Conservation (phyloP, 2,329 filamentous ascomycete genomes). For the Arthrobotrys pseudoclavata region DNA sequence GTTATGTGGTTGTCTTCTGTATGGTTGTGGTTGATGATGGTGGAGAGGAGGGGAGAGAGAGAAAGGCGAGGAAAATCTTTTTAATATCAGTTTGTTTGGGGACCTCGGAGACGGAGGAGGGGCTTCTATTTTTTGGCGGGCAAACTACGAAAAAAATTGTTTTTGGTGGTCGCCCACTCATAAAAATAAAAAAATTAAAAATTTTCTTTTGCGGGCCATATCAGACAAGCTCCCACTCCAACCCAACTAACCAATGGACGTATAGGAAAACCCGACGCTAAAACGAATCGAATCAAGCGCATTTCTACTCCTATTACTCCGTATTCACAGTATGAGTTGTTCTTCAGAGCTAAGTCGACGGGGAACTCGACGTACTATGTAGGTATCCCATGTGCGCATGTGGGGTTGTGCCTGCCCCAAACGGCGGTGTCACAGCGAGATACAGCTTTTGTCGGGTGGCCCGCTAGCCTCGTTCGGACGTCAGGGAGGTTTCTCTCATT, state of each 20-base stretch:
- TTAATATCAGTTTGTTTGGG: constrained; percentile 23
- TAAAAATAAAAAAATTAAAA: constrained; percentile 25
- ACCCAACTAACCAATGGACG: no score
- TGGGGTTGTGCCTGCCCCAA: constrained; percentile 23
- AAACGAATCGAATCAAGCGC: constrained; percentile 29
- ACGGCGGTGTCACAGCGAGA: constrained; percentile 4
- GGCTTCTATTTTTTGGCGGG: constrained; percentile 18
- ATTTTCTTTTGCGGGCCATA: constrained; percentile 23
- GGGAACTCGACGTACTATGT: constrained; percentile 22
- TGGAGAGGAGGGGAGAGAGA: constrained; percentile 27
- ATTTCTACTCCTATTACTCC: background rate
- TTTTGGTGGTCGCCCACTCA: constrained; percentile 22
- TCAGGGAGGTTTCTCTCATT: constrained; percentile 13
- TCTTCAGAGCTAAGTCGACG: background rate
- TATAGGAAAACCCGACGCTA: constrained; percentile 16
- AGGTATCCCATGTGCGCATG: constrained; percentile 6
- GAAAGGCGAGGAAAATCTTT: constrained; percentile 50
- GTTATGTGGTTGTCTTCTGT: constrained; percentile 22
- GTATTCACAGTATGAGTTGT: background rate
- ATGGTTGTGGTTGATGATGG: constrained; percentile 33
- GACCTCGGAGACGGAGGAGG: constrained; percentile 31
- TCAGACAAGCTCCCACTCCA: no score
- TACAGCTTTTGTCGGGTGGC: constrained; percentile 1
- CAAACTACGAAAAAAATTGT: constrained; percentile 13
- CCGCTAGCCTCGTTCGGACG: constrained; percentile 43